Conservation (phyloP, 495 filamentous ascomycete genomes). For the Friedmanniomyces simplex region DNA sequence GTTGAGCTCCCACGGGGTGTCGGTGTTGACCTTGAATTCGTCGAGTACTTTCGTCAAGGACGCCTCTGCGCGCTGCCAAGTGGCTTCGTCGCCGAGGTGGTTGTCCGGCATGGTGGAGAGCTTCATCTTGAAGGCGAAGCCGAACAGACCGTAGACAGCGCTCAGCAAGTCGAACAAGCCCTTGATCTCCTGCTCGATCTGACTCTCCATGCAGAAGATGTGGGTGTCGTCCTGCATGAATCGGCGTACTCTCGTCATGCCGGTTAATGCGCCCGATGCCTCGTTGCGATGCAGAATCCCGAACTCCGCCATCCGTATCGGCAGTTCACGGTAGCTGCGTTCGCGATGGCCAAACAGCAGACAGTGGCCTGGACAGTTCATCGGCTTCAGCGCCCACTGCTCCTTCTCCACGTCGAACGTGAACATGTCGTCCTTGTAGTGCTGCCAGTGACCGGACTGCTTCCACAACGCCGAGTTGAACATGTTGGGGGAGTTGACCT, state of each 20-base stretch:
- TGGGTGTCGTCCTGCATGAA: slow-evolving; percentile 96
- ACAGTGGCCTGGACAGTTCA: slow-evolving; percentile 94
- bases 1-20: slow-evolving; percentile 75
- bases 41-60: slow-evolving; percentile 68
- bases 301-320: slow-evolving; percentile 86
- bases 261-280: slow-evolving; percentile 80
- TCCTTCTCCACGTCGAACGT: slow-evolving; percentile 83
- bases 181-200: slow-evolving; percentile 72
- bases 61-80: slow-evolving; percentile 77
- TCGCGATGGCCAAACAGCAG: slow-evolving; percentile 68
- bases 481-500: slow-evolving; percentile 95
- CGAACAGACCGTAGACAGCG: slow-evolving; percentile 76
- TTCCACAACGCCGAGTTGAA: slow-evolving; percentile 88
- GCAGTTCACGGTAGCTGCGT: slow-evolving; percentile 77
- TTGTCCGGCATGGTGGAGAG: slow-evolving; percentile 91
- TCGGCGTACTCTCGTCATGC: slow-evolving; percentile 79
- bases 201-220: slow-evolving; percentile 77
- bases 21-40: slow-evolving; percentile 54
- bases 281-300: slow-evolving; percentile 92
- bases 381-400: slow-evolving; percentile 80
- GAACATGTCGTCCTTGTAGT: slow-evolving; percentile 98
- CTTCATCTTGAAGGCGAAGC: slow-evolving; percentile 93
- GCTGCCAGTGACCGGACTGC: slow-evolving; percentile 84
- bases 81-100: slow-evolving; percentile 73
- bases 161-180: slow-evolving; percentile 82